Percentiles rank a stretch among this genome's conserved stretches.
Evolutionary conservation across 2,329 filamentous ascomycete species (phyloP).

Genomic region (Ascochyta viciae-villosae): DNA sequence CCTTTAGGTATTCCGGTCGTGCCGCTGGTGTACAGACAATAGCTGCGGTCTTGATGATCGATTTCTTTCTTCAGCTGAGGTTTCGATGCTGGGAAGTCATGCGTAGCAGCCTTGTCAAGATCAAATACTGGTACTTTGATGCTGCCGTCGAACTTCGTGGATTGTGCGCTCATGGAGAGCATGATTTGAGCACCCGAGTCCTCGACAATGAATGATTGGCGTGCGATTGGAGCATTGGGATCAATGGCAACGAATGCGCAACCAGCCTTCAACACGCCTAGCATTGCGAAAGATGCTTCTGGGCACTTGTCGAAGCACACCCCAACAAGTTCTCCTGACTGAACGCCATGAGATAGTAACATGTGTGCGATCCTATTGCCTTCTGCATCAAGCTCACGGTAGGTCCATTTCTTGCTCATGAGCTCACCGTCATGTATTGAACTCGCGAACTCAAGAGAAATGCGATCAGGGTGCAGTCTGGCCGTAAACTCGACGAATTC

Average conservation of each 20-base stretch:
- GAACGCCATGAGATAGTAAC: conserved; percentile 59
- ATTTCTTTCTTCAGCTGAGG: conserved; percentile 35
- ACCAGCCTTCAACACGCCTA: conserved; percentile 82
- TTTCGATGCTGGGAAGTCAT: conserved; percentile 44
- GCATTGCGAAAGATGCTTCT: conserved; percentile 80
- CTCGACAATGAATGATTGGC: conserved; percentile 78
- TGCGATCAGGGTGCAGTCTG: conserved; percentile 60
- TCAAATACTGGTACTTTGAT: conserved; percentile 53
- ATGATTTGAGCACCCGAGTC: conserved; percentile 74
- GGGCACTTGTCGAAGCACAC: conserved; percentile 86
- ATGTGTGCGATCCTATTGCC: conserved; percentile 77
- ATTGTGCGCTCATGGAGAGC: conserved; percentile 62
- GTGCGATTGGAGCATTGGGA: conserved; percentile 71
- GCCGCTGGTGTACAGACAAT: conserved; percentile 86
- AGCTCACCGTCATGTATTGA: conserved; percentile 58
- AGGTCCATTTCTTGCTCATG: conserved; percentile 71
- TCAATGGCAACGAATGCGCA: conserved; percentile 84
- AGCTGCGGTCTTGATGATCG: conserved; percentile 68
- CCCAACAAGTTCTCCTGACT: conserved; percentile 69
- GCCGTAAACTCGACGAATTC: conserved; percentile 77
- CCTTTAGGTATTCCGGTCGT: conserved; percentile 88
- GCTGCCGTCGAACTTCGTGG: conserved; percentile 46
- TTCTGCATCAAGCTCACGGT: conserved; percentile 71
- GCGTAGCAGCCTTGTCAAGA: conserved; percentile 52
- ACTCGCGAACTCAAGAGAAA: conserved; percentile 78